Base-by-base conservation (phyloP, 139 green algal species). In the Tetratostichococcus sp. region DNA sequence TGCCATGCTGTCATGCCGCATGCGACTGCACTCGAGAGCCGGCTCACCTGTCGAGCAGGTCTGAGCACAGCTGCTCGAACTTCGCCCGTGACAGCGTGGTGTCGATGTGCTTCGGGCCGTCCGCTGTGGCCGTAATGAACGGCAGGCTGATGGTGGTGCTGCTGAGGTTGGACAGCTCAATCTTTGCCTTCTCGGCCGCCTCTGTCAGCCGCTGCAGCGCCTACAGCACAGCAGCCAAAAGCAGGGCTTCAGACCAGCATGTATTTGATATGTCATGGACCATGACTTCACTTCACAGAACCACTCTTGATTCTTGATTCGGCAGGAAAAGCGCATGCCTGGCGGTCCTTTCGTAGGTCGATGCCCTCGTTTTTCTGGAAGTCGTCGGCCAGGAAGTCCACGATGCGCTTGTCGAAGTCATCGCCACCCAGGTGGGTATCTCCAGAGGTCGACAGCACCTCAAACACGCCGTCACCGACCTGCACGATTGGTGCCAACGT, bases 21-120 rank as follows among this genome's bases (percentile, higher is more conserved):
- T n/a, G n/a, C n/a, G n/a, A n/a, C n/a, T n/a, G n/a, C n/a, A n/a
- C n/a, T n/a, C n/a, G n/a, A n/a, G n/a, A n/a, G n/a, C n/a, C n/a
- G n/a, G n/a, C n/a, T n/a, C n/a, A n/a, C n/a, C 96, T 88, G 73
- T 96, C 90, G 43, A 98, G 86, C 75, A 98, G 86, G 85, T 98
- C 94, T 31, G 75, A 88, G 89, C 91, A 97, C 68, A 99, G 86
- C 85, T 97, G 82, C 88, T 99, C 96, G 80, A 99, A 99, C 84
- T 96, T 91, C 59, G 88, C 80, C 72, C 89, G 83, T 1, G 86
- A 92, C 23, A 98, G 83, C 68, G 62, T 85, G 66, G 87, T 91
- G 84, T 98, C 96, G 70, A 99, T 98, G 93, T 99, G 96, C 92
- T 99, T 99, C 77, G 96, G 95, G 31, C 96, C 96, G 16, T 98